Evolutionary conservation across 495 filamentous ascomycete species (phyloP).

Genomic region (Lasiosphaeria miniovina): DNA sequence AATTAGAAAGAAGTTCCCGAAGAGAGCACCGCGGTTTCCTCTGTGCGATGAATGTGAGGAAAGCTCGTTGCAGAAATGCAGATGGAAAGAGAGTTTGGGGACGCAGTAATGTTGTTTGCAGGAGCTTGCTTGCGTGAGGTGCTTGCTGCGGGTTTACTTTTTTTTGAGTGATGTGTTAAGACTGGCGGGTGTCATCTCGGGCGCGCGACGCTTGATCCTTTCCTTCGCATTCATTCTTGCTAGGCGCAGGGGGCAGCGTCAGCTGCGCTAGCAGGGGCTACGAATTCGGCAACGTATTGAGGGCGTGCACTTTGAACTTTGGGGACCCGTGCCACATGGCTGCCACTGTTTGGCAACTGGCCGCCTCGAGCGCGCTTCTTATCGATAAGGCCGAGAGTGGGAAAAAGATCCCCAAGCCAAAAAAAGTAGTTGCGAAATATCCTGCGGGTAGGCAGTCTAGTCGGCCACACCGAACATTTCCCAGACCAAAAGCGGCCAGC

Average conservation of each 20-base stretch:
- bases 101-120: neutral
- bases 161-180: constrained; percentile 33
- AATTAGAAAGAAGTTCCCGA: constrained; percentile 18
- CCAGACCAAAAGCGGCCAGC: constrained; percentile 1
- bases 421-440: constrained; percentile 23
- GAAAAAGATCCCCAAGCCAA: constrained; percentile 1
- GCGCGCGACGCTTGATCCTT: constrained; percentile 14
- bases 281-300: neutral
- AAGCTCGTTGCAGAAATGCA: constrained; percentile 13
- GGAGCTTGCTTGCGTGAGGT: constrained; percentile 9
- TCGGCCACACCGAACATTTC: constrained; percentile 3
- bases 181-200: constrained; percentile 14
- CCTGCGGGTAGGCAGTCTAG: constrained; percentile 6
- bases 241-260: neutral
- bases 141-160: constrained; percentile 18
- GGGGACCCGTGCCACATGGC: neutral
- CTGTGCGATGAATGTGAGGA: neutral
- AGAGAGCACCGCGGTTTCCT: constrained; percentile 2
- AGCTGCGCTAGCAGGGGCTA: constrained; percentile 3
- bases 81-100: constrained; percentile 4
- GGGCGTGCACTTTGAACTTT: neutral
- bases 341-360: neutral
- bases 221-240: constrained; percentile 5
- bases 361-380: constrained; percentile 11
- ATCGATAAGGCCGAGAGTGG: constrained; percentile 31